Evolutionary conservation across 2,329 filamentous ascomycete genomes (phyloP).

Genomic region (Xylariaceae sp.): DNA sequence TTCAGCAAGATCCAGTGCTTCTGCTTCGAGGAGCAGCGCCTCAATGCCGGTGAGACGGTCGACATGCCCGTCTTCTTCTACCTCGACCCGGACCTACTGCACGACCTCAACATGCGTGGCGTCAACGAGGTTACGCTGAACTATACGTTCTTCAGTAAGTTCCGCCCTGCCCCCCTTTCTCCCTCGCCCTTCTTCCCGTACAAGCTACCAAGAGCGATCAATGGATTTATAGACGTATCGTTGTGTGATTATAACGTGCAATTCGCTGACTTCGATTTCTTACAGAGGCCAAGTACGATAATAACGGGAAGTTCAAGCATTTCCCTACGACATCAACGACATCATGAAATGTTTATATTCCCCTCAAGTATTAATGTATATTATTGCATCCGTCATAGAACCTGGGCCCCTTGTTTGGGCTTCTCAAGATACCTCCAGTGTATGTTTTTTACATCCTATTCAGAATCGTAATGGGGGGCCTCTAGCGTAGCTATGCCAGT

Average conservation of each 20-base stretch:
- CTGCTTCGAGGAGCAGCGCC: slow-evolving; percentile 93
- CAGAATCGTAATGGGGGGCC: no score
- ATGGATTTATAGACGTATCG: not conserved
- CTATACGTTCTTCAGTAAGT: slow-evolving; percentile 96
- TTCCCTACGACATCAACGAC: slow-evolving; percentile 23
- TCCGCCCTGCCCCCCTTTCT: not conserved
- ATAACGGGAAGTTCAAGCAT: slow-evolving; percentile 61
- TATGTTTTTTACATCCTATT: no score
- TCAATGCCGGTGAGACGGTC: slow-evolving; percentile 92
- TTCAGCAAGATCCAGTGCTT: slow-evolving; percentile 99
- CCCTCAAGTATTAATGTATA: not conserved
- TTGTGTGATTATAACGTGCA: not conserved
- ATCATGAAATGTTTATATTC: not conserved
- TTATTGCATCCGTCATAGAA: slow-evolving; percentile 8
- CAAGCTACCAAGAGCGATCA: not conserved
- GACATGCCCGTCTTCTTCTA: slow-evolving; percentile 99
- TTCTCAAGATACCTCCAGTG: not conserved
- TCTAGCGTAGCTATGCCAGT: no score
- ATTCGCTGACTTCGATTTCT: not conserved
- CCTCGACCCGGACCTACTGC: slow-evolving; percentile 90
- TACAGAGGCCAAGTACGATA: slow-evolving; percentile 75
- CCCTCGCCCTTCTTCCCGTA: not conserved
- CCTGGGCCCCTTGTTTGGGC: not conserved
- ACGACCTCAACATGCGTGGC: slow-evolving; percentile 85
- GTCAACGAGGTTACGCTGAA: slow-evolving; percentile 93